Evolutionary conservation across 2,329 filamentous ascomycete species (phyloP).

Genomic region (Hymenotorrendiella dingleyae): DNA sequence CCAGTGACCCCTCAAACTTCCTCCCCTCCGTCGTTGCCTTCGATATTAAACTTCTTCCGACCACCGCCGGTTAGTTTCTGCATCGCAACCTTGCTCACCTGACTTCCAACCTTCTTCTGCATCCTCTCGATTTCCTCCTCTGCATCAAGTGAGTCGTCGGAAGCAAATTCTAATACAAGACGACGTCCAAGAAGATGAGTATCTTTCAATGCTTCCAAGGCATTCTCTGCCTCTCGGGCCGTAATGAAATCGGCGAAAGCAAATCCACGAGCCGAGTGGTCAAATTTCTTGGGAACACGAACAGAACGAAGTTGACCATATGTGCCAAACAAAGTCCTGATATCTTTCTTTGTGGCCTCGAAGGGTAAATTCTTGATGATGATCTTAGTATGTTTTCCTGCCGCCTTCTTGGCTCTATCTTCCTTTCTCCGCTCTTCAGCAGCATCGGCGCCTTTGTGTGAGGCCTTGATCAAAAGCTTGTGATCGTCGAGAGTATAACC

Average conservation of each 20-base stretch:
- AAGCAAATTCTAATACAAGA: constrained; percentile 86
- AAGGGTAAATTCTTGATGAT: constrained; percentile 98
- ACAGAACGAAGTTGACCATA: constrained; percentile 92
- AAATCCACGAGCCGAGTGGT: constrained; percentile 82
- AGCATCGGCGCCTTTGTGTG: constrained; percentile 80
- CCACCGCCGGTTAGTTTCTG: constrained; percentile 80
- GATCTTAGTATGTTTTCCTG: constrained; percentile 78
- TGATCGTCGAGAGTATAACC: constrained; percentile 83
- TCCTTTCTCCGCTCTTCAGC: constrained; percentile 80
- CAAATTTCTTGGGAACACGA: constrained; percentile 91
- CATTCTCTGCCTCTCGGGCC: constrained; percentile 80
- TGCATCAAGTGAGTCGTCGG: constrained; percentile 80
- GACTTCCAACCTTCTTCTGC: constrained; percentile 88
- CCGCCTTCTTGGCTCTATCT: constrained; percentile 75
- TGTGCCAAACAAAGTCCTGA: constrained; percentile 75
- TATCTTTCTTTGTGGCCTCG: constrained; percentile 88
- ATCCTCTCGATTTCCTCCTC: constrained; percentile 96
- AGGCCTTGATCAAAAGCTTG: constrained; percentile 76
- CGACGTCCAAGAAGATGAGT: constrained; percentile 89
- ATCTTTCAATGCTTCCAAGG: constrained; percentile 83
- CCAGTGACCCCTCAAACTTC: constrained; percentile 33
- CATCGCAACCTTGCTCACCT: constrained; percentile 84
- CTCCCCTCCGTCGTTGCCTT: constrained; percentile 56
- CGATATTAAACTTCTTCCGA: constrained; percentile 85
- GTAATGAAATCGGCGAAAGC: constrained; percentile 96